These are phyloP conservation scores for Umbelopsis ramanniana DNA, from an alignment of 192 early-diverging fungal species.

Conservation along the genomic window DNA sequence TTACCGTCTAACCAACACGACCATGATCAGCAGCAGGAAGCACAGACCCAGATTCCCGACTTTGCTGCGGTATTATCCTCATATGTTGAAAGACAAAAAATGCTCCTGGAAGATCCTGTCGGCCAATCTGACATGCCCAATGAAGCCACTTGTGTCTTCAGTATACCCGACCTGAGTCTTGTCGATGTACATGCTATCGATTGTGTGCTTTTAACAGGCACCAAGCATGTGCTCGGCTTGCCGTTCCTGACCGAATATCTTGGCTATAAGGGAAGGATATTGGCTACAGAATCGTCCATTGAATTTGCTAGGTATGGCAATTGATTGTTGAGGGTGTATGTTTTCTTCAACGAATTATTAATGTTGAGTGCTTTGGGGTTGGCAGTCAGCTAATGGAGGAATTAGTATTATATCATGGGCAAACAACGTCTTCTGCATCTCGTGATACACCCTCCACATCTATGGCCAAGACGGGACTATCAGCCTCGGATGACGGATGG, in stretches of 20 bases:
- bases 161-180: constrained; percentile 53
- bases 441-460: constrained; percentile 2
- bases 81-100: constrained; percentile 24
- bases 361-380: not conserved
- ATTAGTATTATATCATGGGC: constrained; percentile 57
- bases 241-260: constrained; percentile 86
- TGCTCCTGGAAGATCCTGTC: constrained; percentile 15
- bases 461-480: not conserved
- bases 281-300: constrained; percentile 82
- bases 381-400: constrained; percentile 62
- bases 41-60: constrained; percentile 6
- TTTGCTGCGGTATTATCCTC: constrained; percentile 7
- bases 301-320: constrained; percentile 68
- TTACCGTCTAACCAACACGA: not conserved
- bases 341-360: not conserved
- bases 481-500: constrained; percentile 30
- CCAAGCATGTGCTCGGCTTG: constrained; percentile 73
- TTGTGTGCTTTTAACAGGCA: constrained; percentile 76
- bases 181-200: constrained; percentile 74
- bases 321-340: not conserved
- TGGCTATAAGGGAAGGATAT: constrained; percentile 74
- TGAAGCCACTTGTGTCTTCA: constrained; percentile 29
- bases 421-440: not conserved
- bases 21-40: not conserved
- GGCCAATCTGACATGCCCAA: constrained; percentile 10